These are phyloP conservation scores for Lasiosphaeris hirsuta DNA, from an alignment of 495 filamentous ascomycete genomes.

Conservation along the genomic window DNA sequence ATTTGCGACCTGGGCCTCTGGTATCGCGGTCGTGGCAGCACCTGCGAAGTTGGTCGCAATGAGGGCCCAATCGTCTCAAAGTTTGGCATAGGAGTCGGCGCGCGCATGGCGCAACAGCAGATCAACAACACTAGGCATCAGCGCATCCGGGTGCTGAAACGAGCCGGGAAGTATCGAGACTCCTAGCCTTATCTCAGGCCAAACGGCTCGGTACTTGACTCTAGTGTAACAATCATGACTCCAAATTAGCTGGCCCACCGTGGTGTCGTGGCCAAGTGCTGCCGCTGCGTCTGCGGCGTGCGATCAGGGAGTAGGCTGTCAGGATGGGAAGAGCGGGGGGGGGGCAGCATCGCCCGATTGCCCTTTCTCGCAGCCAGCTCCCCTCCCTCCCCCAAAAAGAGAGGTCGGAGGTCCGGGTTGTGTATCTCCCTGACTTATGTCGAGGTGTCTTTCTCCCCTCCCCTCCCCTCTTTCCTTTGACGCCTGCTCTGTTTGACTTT, in stretches of 20 bases:
- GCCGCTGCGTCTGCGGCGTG: neutral
- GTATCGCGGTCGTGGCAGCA: neutral
- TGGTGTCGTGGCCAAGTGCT: neutral
- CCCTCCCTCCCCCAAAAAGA: neutral
- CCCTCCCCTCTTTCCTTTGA: neutral
- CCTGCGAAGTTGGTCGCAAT: too few relatives aligned
- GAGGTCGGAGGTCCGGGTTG: conserved; percentile 19
- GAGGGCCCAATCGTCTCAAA: too few relatives aligned
- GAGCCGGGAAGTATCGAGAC: too few relatives aligned
- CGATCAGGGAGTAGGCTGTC: neutral
- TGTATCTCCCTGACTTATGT: conserved; percentile 19
- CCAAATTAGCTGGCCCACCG: conserved; percentile 17
- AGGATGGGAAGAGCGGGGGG: too few relatives aligned
- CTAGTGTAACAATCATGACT: conserved; percentile 2
- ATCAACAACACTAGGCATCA: too few relatives aligned
- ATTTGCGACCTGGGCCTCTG: neutral
- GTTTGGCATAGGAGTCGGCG: too few relatives aligned
- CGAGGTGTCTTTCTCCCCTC: conserved; percentile 2
- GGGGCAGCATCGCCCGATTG: conserved; percentile 1
- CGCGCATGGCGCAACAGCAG: too few relatives aligned
- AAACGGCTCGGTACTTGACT: too few relatives aligned
- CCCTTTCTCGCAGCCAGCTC: neutral
- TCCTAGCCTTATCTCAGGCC: too few relatives aligned
- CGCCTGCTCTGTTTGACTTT: neutral
- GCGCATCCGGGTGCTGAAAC: too few relatives aligned